These are phyloP conservation scores for Fusarium redolens DNA, from an alignment of 2,329 filamentous ascomycete species.

Conservation along the genomic window DNA sequence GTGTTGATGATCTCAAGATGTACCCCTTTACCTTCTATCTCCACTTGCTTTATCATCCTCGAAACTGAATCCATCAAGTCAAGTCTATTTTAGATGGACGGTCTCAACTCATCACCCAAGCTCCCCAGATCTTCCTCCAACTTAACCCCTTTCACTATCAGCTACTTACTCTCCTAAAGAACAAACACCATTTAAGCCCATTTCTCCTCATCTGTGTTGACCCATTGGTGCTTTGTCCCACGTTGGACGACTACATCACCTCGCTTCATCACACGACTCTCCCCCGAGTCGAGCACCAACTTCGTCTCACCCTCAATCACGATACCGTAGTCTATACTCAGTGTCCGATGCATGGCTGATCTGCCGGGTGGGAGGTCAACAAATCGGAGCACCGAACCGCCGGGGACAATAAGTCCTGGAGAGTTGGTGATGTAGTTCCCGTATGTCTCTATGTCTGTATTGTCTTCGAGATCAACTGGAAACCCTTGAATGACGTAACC, in stretches of 20 bases:
- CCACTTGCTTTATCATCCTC: not conserved
- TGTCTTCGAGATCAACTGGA: conserved; percentile 18
- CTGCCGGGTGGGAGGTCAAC: conserved; percentile 59
- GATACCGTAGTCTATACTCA: conserved; percentile 66
- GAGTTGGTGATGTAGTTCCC: conserved; percentile 11
- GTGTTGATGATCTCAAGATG: not conserved
- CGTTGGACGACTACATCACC: conserved; percentile 68
- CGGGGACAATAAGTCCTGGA: conserved; percentile 43
- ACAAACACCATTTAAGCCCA: conserved; percentile 60
- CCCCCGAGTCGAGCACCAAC: conserved; percentile 62
- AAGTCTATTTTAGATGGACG: not conserved
- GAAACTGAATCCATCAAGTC: not conserved
- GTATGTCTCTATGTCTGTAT: conserved; percentile 31
- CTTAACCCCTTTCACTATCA: conserved; percentile 15
- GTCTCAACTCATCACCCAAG: conserved; percentile 19
- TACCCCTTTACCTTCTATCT: not conserved
- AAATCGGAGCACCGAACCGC: conserved; percentile 58
- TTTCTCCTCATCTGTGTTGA: conserved; percentile 56
- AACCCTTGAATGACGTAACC: conserved; percentile 30
- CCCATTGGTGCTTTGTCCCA: conserved; percentile 67
- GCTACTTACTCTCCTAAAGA: conserved; percentile 42
- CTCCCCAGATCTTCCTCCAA: conserved; percentile 32
- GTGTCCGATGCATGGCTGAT: conserved; percentile 57
- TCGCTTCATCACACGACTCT: conserved; percentile 53
- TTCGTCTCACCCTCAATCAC: conserved; percentile 66